These are phyloP conservation scores for Penicillium coffeae DNA, from an alignment of 495 filamentous ascomycete species.

Conservation along the genomic window DNA sequence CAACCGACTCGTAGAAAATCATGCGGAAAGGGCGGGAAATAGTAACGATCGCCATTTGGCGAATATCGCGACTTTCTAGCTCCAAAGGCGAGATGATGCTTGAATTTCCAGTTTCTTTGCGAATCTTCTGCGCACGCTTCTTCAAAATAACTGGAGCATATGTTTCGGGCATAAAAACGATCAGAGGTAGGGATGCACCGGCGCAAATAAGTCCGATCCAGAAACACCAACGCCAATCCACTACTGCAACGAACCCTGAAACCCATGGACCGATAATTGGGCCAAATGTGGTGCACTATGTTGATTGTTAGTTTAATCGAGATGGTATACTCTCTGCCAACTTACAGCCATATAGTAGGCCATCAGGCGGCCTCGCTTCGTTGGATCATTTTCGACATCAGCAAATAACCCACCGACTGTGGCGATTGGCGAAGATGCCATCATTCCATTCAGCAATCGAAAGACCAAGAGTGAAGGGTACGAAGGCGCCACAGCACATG, in stretches of 20 bases:
- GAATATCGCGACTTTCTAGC: slow-evolving; percentile 42
- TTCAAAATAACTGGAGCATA: slow-evolving; percentile 70
- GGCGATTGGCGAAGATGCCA: slow-evolving; percentile 62
- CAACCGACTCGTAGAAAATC: slow-evolving; percentile 53
- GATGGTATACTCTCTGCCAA: neutral
- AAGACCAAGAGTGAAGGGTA: slow-evolving; percentile 64
- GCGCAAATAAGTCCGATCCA: slow-evolving; percentile 60
- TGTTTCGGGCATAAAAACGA: slow-evolving; percentile 56
- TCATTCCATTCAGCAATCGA: slow-evolving; percentile 59
- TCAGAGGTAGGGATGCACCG: slow-evolving; percentile 39
- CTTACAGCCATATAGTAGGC: slow-evolving; percentile 64
- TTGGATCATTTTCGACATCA: slow-evolving; percentile 60
- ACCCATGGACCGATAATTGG: slow-evolving; percentile 62
- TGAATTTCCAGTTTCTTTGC: slow-evolving; percentile 57
- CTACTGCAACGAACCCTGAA: slow-evolving; percentile 56
- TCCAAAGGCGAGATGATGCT: slow-evolving; percentile 44
- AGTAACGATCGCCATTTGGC: slow-evolving; percentile 39
- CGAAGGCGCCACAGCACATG: slow-evolving; percentile 61
- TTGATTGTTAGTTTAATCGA: neutral
- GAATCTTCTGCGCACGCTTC: slow-evolving; percentile 58
- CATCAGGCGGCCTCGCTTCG: slow-evolving; percentile 62
- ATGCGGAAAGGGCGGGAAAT: slow-evolving; percentile 47
- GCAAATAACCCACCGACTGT: slow-evolving; percentile 69
- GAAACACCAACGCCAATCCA: slow-evolving; percentile 62
- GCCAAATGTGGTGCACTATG: slow-evolving; percentile 58